Evolutionary conservation across 1,284 basidiomycete genomes (phyloP).

Genomic region (Phylloboletellus chloephorus): DNA sequence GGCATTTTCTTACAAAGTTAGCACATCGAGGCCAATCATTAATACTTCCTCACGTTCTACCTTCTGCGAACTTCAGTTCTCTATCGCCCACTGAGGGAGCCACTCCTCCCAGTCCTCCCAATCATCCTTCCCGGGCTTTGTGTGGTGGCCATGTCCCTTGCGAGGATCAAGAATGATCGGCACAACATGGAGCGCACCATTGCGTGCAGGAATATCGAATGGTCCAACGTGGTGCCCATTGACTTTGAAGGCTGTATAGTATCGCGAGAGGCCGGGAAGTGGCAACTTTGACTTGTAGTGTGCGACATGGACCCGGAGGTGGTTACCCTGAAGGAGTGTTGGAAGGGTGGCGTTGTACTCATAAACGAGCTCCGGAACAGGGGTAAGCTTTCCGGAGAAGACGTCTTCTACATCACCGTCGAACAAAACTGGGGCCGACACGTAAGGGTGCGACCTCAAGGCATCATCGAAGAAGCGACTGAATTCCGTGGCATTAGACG

Average conservation of each 20-base stretch:
- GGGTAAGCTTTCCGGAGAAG: neutral
- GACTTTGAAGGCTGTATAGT: constrained; percentile 47
- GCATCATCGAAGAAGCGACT: neutral
- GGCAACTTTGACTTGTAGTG: constrained; percentile 41
- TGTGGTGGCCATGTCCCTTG: constrained; percentile 24
- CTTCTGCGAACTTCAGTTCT: constrained; percentile 21
- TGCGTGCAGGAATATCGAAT: constrained; percentile 53
- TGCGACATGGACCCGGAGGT: constrained; percentile 45
- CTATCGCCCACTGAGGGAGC: constrained; percentile 38
- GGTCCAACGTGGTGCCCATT: constrained; percentile 45
- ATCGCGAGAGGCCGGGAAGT: constrained; percentile 33
- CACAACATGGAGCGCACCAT: constrained; percentile 61
- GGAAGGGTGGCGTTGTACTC: constrained; percentile 43
- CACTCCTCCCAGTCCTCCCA: constrained; percentile 65
- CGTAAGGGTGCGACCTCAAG: neutral
- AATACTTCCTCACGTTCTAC: no score
- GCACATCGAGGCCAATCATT: no score
- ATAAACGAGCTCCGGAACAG: constrained; percentile 34
- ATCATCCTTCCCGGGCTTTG: constrained; percentile 29
- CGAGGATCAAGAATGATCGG: constrained; percentile 48
- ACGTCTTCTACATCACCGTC: neutral
- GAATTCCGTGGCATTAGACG: constrained; percentile 3
- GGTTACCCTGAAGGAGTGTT: constrained; percentile 46
- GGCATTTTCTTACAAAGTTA: no score
- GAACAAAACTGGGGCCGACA: neutral